Percentiles rank a stretch among this genome's conserved stretches.
Conservation (phyloP, 257 asterid species). For the Paulownia fortunei region DNA sequence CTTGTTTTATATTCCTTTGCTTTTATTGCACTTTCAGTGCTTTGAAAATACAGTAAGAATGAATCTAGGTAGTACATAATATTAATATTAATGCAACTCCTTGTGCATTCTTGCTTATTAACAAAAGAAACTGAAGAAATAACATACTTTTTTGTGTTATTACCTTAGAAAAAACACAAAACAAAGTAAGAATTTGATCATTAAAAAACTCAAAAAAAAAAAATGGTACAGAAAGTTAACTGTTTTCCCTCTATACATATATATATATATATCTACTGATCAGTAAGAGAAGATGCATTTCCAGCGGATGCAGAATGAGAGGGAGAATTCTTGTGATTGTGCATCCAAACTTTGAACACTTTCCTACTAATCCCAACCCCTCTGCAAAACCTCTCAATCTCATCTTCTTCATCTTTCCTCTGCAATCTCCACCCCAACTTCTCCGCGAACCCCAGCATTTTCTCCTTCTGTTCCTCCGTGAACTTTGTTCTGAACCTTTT, state of each 20-base stretch:
- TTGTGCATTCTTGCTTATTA: too few relatives aligned
- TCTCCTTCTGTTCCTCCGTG: constrained; percentile 69
- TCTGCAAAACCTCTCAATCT: constrained; percentile 68
- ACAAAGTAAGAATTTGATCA: not conserved
- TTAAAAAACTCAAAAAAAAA: not conserved
- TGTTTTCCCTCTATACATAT: not conserved
- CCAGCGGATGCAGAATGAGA: constrained; percentile 42
- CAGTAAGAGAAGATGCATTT: constrained; percentile 64
- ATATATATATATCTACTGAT: constrained; percentile 29
- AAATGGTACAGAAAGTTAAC: not conserved
- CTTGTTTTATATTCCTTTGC: too few relatives aligned
- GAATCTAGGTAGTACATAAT: too few relatives aligned
- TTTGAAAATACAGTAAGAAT: too few relatives aligned
- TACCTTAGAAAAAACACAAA: not conserved
- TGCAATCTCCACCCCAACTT: constrained; percentile 73
- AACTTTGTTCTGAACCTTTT: constrained; percentile 74
- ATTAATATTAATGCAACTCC: too few relatives aligned
- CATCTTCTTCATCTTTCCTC: constrained; percentile 64
- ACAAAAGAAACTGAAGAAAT: not conserved
- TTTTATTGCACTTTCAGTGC: too few relatives aligned
- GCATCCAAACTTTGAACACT: constrained; percentile 90
- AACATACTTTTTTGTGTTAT: not conserved
- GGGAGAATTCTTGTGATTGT: constrained; percentile 63
- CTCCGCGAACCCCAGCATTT: constrained; percentile 72
- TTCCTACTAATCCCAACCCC: constrained; percentile 68